Conservation (phyloP, 2,329 filamentous ascomycete genomes). For the Lachnellula subtilissima region DNA sequence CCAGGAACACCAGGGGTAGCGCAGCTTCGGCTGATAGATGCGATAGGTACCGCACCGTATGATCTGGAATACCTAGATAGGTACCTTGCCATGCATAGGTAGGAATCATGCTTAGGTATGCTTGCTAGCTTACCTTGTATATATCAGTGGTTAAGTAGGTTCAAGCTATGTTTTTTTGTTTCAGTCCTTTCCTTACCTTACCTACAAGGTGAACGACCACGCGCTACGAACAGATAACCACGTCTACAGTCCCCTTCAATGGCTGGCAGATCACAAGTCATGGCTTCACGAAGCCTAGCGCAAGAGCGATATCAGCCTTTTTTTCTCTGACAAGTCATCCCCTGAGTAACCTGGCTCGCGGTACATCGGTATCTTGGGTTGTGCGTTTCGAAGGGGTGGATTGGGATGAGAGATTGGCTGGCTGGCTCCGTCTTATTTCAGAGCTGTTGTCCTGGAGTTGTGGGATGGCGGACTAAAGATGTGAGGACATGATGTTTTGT, state of each 20-base stretch:
- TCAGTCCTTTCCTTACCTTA: too few species aligned
- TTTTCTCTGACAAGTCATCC: background rate
- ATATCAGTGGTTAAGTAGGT: too few species aligned
- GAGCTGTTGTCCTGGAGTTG: conserved; percentile 47
- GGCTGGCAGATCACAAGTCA: conserved; percentile 47
- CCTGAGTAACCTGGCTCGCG: conserved; percentile 16
- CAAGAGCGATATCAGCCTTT: conserved; percentile 36
- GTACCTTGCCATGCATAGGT: too few species aligned
- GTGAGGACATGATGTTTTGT: conserved; percentile 43
- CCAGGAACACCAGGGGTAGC: too few species aligned
- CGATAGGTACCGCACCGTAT: too few species aligned
- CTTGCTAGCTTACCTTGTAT: too few species aligned
- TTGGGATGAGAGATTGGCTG: background rate
- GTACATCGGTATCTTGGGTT: background rate
- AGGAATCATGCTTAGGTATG: too few species aligned
- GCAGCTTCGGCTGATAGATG: too few species aligned
- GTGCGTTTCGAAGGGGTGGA: conserved; percentile 17
- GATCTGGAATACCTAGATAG: too few species aligned
- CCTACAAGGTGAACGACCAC: background rate
- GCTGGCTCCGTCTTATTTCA: conserved; percentile 41
- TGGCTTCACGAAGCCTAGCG: conserved; percentile 33
- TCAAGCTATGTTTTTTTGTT: too few species aligned
- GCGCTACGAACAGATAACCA: conserved; percentile 50
- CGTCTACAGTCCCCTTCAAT: conserved; percentile 42
- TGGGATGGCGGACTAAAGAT: conserved; percentile 53